A percentile compares a stretch with the other conserved stretches of the same genome.
These are phyloP conservation scores for Gymnopus androsaceus DNA, from an alignment of 1,284 basidiomycete species.

Conservation along the genomic window DNA sequence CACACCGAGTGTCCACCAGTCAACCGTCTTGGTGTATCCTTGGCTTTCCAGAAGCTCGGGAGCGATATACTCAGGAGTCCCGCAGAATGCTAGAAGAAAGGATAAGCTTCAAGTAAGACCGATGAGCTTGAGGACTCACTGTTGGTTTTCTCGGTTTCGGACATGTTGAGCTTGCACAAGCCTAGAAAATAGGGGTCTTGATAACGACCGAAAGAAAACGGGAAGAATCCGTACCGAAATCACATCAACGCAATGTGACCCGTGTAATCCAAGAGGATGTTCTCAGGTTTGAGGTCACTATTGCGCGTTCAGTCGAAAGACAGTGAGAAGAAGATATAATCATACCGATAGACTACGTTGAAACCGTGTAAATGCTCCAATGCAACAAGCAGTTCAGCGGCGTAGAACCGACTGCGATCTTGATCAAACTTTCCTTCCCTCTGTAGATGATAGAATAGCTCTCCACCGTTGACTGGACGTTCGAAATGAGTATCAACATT, in stretches of 20 bases:
- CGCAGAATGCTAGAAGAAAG: constrained; percentile 81
- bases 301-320: not conserved
- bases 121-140: constrained; percentile 56
- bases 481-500: constrained; percentile 7
- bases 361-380: constrained; percentile 96
- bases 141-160: constrained; percentile 95
- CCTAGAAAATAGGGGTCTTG: constrained; percentile 38
- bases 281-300: constrained; percentile 96
- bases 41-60: constrained; percentile 95
- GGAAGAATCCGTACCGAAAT: constrained; percentile 68
- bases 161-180: constrained; percentile 99
- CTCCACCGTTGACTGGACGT: constrained; percentile 87
- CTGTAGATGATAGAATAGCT: constrained; percentile 97
- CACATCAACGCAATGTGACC: constrained; percentile 98
- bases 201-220: not conserved
- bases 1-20: constrained; percentile 99
- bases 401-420: constrained; percentile 91
- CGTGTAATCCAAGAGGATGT: constrained; percentile 95
- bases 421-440: constrained; percentile 97
- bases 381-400: constrained; percentile 92
- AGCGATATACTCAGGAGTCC: constrained; percentile 98
- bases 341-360: constrained; percentile 95
- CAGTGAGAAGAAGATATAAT: constrained; percentile 3
- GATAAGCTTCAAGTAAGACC: constrained; percentile 14
- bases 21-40: constrained; percentile 98